phyloP scores from a whole-genome alignment of 176 grass and related monocot species.

The Cenchrus purpureus region DNA sequence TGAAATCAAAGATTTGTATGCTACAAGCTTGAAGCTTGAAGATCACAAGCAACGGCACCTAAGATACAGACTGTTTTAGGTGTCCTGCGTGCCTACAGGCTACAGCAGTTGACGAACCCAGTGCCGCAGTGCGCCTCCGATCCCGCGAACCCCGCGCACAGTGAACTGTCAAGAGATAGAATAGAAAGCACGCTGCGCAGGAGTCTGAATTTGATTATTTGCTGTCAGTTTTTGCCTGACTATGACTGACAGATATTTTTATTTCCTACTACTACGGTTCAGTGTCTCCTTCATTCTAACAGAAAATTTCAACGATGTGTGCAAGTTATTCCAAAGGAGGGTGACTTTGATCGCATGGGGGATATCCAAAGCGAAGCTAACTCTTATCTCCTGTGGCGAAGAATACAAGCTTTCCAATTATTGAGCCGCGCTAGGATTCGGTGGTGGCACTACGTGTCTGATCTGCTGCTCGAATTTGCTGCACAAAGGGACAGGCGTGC shows the following conservation, averaged over 20 bases:
- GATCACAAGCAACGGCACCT: not conserved
- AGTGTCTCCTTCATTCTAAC: not conserved
- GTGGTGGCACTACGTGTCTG: too few species aligned
- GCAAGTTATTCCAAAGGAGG: not conserved
- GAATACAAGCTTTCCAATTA: not conserved
- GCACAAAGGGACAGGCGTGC: too few species aligned
- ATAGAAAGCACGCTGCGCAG: not conserved
- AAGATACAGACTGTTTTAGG: not conserved
- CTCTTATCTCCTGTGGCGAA: constrained; percentile 1
- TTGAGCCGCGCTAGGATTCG: not conserved
- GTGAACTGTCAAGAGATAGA: not conserved
- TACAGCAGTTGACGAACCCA: too few species aligned
- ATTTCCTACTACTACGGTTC: constrained; percentile 11
- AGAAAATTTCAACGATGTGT: not conserved
- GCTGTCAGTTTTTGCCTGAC: constrained; percentile 9
- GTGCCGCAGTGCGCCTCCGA: not conserved
- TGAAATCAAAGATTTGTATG: not conserved
- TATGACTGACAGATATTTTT: not conserved
- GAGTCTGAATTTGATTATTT: constrained; percentile 14
- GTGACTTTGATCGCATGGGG: constrained; percentile 3
- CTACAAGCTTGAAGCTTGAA: not conserved
- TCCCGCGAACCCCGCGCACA: not conserved
- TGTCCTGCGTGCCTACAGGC: too few species aligned
- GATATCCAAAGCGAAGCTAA: constrained; percentile 22
- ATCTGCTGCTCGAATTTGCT: too few species aligned